phyloP scores from a whole-genome alignment of 140 eudicot species.

The Anethum foeniculum region DNA sequence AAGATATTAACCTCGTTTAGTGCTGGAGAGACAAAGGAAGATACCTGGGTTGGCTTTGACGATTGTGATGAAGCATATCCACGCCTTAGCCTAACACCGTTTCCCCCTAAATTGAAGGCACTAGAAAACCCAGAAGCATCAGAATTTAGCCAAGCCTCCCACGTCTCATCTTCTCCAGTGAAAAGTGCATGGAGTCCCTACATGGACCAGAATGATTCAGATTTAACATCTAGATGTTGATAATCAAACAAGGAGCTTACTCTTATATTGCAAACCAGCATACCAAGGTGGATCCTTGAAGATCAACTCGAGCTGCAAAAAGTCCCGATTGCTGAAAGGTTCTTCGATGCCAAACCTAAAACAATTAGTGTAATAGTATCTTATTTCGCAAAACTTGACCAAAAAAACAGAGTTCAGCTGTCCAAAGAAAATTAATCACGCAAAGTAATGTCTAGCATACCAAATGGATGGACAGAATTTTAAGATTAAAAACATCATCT shows the following conservation, averaged over 20 bases:
- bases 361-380: slow-evolving; percentile 4
- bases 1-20: neutral
- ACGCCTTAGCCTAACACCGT: slow-evolving; percentile 73
- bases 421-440: too few relatives aligned
- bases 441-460: neutral
- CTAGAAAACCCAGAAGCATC: slow-evolving; percentile 69
- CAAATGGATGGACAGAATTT: neutral
- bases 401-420: neutral
- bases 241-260: neutral
- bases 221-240: neutral
- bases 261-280: slow-evolving; percentile 3
- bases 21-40: neutral
- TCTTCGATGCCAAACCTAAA: slow-evolving; percentile 96
- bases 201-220: slow-evolving; percentile 5
- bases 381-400: neutral
- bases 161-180: slow-evolving; percentile 97
- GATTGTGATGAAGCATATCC: slow-evolving; percentile 93
- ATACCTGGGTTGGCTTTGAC: slow-evolving; percentile 84
- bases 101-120: slow-evolving; percentile 53
- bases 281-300: slow-evolving; percentile 95
- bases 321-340: slow-evolving; percentile 96
- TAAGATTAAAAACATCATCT: neutral
- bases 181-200: slow-evolving; percentile 95
- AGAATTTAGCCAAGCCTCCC: slow-evolving; percentile 92
- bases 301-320: slow-evolving; percentile 98